Base-by-base conservation (phyloP, 257 asterid species). In the Nicotiana undulata region DNA sequence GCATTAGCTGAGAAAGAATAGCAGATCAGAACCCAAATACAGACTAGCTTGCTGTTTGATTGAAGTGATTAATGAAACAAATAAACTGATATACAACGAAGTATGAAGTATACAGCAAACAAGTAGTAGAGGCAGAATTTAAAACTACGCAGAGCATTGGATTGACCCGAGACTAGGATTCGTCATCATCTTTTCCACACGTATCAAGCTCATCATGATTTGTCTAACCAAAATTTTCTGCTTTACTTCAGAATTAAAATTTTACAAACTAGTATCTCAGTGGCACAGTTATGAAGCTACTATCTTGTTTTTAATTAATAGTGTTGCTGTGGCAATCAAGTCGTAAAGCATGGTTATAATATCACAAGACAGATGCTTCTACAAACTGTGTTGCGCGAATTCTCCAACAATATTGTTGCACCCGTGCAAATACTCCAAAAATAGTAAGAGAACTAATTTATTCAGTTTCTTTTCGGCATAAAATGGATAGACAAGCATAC, bases 401-500 rank as follows among this genome's bases (percentile, higher is more conserved):
- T 37, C 44, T 6, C 9, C 44, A 37, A 37, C 3, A 37, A 40
- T 40, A 2, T 9, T 2, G 46, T 1, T 8, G 46, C 2, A 40
- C 3, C 46, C 11, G 46, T 40, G 46, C 46, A 8, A 9, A 7
- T 40, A 8, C 46, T 40, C 46, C 46, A 8, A 40, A 49, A 49
- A 51, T 10, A 12, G 55, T 5, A 51, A 51, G 5, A 51, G 55
- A 51, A 51, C 17, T 12, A 12, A 3, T 12, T 51, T 51, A 51
- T 51, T 51, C 55, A 51, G 55, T 70, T 70, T 58, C 10, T 79
- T 15, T 40, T 9, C 61, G 22, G 51, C 24, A 8, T 52, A 76
- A 77, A 64, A 61, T 79, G 67, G 28, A 67, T 58, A 17, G 63
- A 37, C 52, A 58, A 80, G 85, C 93, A 83, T 84, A 89, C 98